Base-by-base conservation (phyloP, 2,329 filamentous ascomycete species). In the Dissoconium aciculare region DNA sequence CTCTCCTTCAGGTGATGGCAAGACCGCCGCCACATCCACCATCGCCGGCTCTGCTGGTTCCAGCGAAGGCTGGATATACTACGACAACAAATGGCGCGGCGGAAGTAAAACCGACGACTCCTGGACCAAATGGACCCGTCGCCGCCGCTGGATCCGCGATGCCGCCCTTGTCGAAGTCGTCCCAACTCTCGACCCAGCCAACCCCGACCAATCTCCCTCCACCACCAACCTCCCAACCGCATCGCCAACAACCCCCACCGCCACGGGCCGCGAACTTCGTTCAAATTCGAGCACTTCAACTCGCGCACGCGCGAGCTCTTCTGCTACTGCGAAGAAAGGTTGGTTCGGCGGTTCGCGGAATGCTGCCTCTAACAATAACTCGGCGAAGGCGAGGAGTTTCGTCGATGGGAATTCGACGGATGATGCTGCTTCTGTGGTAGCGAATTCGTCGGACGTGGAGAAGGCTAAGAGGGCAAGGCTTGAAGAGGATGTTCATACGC, bases 81-180 rank as follows among this genome's bases (percentile, higher is more conserved):
- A 94, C 51, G 89, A 98, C 50, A 95, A 87, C 53, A 94, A 93
- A 78, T 98, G 89, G 89, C 77, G 84, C 52, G 78, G 82, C 44
- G 85, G 85, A 11, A 77, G 80, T 11, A 71, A 83, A 36, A 82
- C 81, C 3, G 89, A 98, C 46, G 82, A 85, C 31, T n/a, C n/a
- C n/a, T 98, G 89, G 89, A 81, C 81, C 24, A 74, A 83, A 34
- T 98, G 92, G 66, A 98, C 89, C 0, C 72, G 89, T 10, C 73
- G 89, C 13, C 65, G 89, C 39, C 94, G 95, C 58, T 98, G 89
- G 89, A 89, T 83, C 50, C 79, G 89, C 23, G 89, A 95, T 51
- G 89, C 89, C 6, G 89, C 98, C 58, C 69, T 98, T 3, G 82
- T 94, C 17, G 89, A 98, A 50, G 60, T 77, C 38, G n/a, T n/a